Evolutionary conservation across 2,329 filamentous ascomycete genomes (phyloP), one percentile per base, ranked within the genome.

Genomic region (Polychaeton citri): DNA sequence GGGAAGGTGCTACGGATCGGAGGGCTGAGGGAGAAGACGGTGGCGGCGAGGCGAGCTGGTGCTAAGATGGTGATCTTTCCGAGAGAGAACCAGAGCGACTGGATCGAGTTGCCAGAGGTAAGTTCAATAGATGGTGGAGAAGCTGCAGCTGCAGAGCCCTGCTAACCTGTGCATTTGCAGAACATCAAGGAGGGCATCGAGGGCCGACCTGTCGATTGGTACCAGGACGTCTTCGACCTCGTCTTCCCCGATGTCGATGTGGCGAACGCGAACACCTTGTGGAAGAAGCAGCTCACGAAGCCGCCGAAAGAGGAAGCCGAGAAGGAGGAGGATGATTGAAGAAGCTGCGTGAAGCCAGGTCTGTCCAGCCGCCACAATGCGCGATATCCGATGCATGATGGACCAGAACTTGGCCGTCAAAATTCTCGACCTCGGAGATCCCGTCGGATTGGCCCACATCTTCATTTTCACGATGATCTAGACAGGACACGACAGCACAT

Each of bases 101-200:
- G 90, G 92, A 66, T 95, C 35, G 90, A 98, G 62, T 69, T 98
- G 49, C 90, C 92, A 37, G 81, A 95, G 71, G 90, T 95, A 73
- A 60, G 84, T 71, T 36, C 13, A 35, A 26, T 21, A 24, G n/a
- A 4, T 26, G 10, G 5, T 21, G 16, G 31, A 30, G 21, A 8
- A 38, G 32, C 15, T 33, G 19, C 26, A 13, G 26, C 20, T 36
- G 34, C 16, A 21, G 35, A 34, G 21, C 13, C 21, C 4, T 32
- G 37, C 45, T 42, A 28, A 42, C 37, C 1, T 26, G 35, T 32
- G 35, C 36, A 37, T 21, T 41, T 16, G 13, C 57, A 98, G 90
- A 96, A 96, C 56, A 98, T 98, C 68, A 98, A 96, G 65, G 75
- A 93, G 53, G 87, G 86, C 47, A 83, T 98, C 43, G 79, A 94